Evolutionary conservation across 768 basidiomycete species (phyloP).

Genomic region (Boletus bicolor): DNA sequence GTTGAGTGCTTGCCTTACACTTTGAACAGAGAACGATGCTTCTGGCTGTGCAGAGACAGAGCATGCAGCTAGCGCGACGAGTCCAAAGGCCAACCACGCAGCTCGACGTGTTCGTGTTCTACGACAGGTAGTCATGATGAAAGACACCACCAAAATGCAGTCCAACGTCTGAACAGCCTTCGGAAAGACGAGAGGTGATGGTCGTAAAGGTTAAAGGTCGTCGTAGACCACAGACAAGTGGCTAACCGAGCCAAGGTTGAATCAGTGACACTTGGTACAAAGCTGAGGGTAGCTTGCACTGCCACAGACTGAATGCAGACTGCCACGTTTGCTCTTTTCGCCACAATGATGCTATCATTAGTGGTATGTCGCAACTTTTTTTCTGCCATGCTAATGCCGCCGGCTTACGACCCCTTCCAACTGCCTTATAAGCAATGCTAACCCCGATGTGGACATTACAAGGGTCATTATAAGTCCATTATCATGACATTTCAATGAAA

Average conservation of each 20-base stretch:
- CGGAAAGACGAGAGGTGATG: background rate
- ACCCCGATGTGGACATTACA: too few species aligned
- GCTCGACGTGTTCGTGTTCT: slow-evolving; percentile 38
- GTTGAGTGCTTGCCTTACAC: slow-evolving; percentile 8
- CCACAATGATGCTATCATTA: too few species aligned
- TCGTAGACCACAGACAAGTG: background rate
- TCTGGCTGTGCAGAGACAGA: slow-evolving; percentile 42
- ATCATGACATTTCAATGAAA: too few species aligned
- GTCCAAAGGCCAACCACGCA: slow-evolving; percentile 59
- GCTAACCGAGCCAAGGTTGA: background rate
- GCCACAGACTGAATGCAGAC: slow-evolving; percentile 10
- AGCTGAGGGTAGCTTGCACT: slow-evolving; percentile 1
- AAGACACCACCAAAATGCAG: background rate
- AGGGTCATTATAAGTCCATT: too few species aligned
- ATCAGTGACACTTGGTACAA: background rate
- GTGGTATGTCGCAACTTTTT: too few species aligned
- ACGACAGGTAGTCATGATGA: slow-evolving; percentile 20
- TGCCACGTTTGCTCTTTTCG: slow-evolving; percentile 15
- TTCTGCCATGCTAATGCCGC: too few species aligned
- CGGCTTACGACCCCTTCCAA: too few species aligned
- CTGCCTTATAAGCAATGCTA: too few species aligned
- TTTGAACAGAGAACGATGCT: slow-evolving; percentile 11
- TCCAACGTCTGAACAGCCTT: background rate
- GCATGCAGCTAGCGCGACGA: slow-evolving; percentile 48
- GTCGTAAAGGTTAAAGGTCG: background rate